phyloP scores from a whole-genome alignment of 192 early-diverging fungal species.

The Coemansia sp. region DNA sequence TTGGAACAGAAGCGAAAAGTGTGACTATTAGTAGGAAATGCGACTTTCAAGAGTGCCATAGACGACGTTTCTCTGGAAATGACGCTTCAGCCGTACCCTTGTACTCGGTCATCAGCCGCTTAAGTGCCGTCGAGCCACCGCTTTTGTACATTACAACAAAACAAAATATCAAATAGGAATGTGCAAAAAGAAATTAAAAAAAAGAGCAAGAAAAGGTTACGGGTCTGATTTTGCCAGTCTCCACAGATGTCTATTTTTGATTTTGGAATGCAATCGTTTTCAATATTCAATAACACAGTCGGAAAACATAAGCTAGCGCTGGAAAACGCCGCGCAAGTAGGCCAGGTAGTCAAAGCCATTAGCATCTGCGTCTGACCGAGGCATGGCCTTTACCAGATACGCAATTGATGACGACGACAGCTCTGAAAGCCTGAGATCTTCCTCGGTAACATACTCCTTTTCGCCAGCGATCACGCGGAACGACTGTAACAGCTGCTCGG shows the following conservation, averaged over 20 bases:
- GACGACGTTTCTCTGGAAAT: no score
- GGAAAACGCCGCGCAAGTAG: conserved; percentile 58
- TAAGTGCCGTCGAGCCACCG: conserved; percentile 74
- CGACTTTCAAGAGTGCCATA: not conserved
- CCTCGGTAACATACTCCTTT: conserved; percentile 82
- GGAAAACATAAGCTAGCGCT: conserved; percentile 11
- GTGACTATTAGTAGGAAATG: not conserved
- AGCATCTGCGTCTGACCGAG: conserved; percentile 45
- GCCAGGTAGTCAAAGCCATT: conserved; percentile 77
- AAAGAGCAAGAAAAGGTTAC: conserved; percentile 1
- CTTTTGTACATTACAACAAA: conserved; percentile 45
- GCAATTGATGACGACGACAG: conserved; percentile 71
- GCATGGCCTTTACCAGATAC: conserved; percentile 74
- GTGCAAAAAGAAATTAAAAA: conserved; percentile 11
- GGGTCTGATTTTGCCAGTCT: no score
- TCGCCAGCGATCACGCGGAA: conserved; percentile 85
- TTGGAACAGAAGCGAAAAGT: no score
- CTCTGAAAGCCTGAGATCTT: conserved; percentile 77
- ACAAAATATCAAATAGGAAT: conserved; percentile 19
- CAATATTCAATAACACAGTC: no score
- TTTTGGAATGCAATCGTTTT: no score
- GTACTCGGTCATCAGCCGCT: conserved; percentile 93
- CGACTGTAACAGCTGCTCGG: conserved; percentile 80
- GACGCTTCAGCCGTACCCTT: no score
- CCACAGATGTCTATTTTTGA: conserved; percentile 1